Evolutionary conservation across 1,139 yeast species (phyloP), one percentile per base, ranked within the genome.

Genomic region (Hyphopichia khmerensis): DNA sequence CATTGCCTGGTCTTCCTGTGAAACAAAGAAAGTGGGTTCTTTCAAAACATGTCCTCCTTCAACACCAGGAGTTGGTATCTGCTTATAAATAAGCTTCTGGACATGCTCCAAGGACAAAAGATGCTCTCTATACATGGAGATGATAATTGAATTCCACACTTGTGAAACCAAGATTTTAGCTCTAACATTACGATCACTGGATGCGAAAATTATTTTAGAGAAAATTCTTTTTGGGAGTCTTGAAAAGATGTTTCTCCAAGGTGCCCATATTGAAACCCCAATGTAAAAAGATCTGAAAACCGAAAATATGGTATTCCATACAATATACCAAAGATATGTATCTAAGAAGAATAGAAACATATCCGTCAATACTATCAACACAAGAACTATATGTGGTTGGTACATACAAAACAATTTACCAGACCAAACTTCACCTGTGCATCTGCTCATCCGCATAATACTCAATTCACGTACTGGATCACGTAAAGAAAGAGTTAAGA

Each of bases 81-180:
- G 68, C 44, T 71, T 74, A 49, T 75, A 77, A 11, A 75, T 64
- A 37, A 77, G 58, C 44, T 67, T 70, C 38, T 75, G 77, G 8
- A 76, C 74, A 46, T 75, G 77, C 41, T 77, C 81, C 32, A 75
- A 57, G 0, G 80, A 74, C 8, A 77, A 51, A 42, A 76, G 57
- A 53, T 79, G 83, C 51, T 79, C 84, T 40, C 83, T 59, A 48
- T 77, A 79, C 82, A 79, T 78, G 3, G 82, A 75, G 7, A 78
- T 72, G 14, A 78, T 64, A 27, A 78, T 67, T 1, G 80, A 69
- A 48, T 78, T 77, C 83, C 83, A 78, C 4, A 77, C 60, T 43
- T 71, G 76, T 4, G 79, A 69, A 1, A 77, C 72, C 49, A 74
- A 54, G 14, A 51, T 51, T 41, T 71, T 72, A 5, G 72, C 57